A percentile compares a stretch with the other conserved stretches of the same genome.
phyloP scores from a whole-genome alignment of 202 grass and related monocot genomes.

The Dendrocalamus latiflorus region DNA sequence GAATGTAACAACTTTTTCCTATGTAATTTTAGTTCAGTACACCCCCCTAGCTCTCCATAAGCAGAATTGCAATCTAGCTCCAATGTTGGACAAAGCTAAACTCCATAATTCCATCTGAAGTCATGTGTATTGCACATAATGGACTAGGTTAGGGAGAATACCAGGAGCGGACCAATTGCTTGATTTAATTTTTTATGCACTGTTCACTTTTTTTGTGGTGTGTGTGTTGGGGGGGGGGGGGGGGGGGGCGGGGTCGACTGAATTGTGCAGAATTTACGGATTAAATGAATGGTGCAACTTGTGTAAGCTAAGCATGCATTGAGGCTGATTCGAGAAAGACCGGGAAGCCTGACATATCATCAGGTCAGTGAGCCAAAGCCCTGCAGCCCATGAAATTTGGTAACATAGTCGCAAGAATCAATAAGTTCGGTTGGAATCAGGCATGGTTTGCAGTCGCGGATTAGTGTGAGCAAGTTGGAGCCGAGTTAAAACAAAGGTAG shows the following conservation, averaged over 20 bases:
- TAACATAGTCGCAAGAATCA: too few relatives aligned
- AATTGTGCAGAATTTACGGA: not conserved
- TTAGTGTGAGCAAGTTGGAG: too few relatives aligned
- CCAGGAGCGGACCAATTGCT: too few relatives aligned
- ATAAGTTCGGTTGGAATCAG: too few relatives aligned
- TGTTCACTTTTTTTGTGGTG: too few relatives aligned
- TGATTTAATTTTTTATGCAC: too few relatives aligned
- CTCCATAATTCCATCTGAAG: not conserved
- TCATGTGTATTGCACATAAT: too few relatives aligned
- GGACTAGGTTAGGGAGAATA: too few relatives aligned
- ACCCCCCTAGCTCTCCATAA: not conserved
- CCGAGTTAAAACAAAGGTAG: not conserved
- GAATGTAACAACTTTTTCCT: not conserved
- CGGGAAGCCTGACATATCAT: not conserved
- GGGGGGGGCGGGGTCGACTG: too few relatives aligned
- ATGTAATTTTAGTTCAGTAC: not conserved
- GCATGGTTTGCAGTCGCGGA: not conserved
- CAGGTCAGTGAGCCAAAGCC: not conserved
- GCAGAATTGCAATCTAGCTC: not conserved
- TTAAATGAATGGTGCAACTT: not conserved
- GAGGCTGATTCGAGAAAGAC: not conserved
- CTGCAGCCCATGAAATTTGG: not conserved
- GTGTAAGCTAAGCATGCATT: not conserved
- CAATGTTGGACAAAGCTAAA: not conserved
- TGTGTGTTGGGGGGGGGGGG: too few relatives aligned